These are phyloP conservation scores for Spizellomyces punctatus DNA, from an alignment of 192 early-diverging fungal genomes.

Conservation along the genomic window DNA sequence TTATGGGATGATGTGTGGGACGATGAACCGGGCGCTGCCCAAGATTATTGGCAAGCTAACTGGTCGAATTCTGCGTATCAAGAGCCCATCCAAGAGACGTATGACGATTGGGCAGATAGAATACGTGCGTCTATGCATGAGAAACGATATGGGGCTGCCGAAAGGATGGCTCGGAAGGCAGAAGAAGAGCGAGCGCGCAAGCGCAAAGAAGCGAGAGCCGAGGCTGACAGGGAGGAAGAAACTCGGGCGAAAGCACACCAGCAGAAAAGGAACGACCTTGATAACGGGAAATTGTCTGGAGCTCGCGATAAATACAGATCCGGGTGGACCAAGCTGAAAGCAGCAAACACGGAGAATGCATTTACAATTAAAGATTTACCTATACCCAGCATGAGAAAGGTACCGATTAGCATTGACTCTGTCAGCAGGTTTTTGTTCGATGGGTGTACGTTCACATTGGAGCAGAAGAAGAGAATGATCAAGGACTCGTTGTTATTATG, in stretches of 20 bases:
- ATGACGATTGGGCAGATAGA: constrained; percentile 27
- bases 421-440: constrained; percentile 17
- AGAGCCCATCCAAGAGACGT: not conserved
- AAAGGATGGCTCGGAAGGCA: not conserved
- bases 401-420: not conserved
- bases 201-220: not conserved
- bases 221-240: not conserved
- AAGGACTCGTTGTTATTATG: constrained; percentile 24
- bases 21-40: not conserved
- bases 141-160: not conserved
- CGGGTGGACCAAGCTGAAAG: constrained; percentile 8
- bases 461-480: constrained; percentile 24
- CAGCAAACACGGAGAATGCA: not conserved
- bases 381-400: not conserved
- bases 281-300: not conserved
- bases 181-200: not conserved
- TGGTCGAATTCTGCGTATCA: constrained; percentile 9
- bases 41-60: constrained; percentile 20
- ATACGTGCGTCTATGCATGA: constrained; percentile 10
- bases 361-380: constrained; percentile 8
- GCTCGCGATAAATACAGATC: constrained; percentile 4
- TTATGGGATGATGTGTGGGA: constrained; percentile 25
- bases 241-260: not conserved
- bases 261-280: constrained; percentile 10
- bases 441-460: constrained; percentile 4